Base-by-base conservation (phyloP, 768 basidiomycete species). In the Chlorophyllum brunneum region DNA sequence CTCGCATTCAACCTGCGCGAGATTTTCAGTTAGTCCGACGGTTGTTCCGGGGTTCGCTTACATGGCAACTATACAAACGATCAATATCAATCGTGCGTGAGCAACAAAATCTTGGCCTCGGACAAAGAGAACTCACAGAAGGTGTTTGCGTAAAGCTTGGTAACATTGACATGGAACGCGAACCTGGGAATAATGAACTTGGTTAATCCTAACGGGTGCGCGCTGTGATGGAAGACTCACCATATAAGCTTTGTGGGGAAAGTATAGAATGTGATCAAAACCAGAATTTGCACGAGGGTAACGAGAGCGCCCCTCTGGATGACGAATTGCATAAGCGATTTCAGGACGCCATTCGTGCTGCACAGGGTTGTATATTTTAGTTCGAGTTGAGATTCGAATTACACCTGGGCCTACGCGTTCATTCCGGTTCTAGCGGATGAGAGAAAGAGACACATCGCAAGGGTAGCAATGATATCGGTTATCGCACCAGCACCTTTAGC, bases 111-210 rank as follows among this genome's bases (percentile, higher is more conserved):
- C n/a, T n/a, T n/a, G n/a, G n/a, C n/a, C n/a, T n/a, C n/a, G n/a
- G n/a, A n/a, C n/a, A n/a, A n/a, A n/a, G n/a, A n/a, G n/a, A 18
- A 69, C 76, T 67, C 48, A 77, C 76, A 77, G 60, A 77, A 77
- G 1, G 75, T 76, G 54, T 77, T 77, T 15, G 72, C 75, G 55
- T 78, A 78, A 6, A 78, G 63, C 39, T 73, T 76, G 4, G 75
- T 77, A 7, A 76, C 71, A 50, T 75, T 76, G 52, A 76, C 65
- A 53, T 78, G 75, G 54, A 78, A 69, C 0, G 75, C 71, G 42
- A 78, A 61, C 76, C 76, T 77, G 20, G 5, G 13, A 10, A n/a
- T 11, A 27, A n/a, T 13, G 41, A n/a, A 27, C 26, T 2, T 6
- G 10, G 26, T 15, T 7, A 26, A 24, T 9, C 5, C 5, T 26